Evolutionary conservation across 768 basidiomycete species (phyloP).

Genomic region (Pulveroboletus frians): DNA sequence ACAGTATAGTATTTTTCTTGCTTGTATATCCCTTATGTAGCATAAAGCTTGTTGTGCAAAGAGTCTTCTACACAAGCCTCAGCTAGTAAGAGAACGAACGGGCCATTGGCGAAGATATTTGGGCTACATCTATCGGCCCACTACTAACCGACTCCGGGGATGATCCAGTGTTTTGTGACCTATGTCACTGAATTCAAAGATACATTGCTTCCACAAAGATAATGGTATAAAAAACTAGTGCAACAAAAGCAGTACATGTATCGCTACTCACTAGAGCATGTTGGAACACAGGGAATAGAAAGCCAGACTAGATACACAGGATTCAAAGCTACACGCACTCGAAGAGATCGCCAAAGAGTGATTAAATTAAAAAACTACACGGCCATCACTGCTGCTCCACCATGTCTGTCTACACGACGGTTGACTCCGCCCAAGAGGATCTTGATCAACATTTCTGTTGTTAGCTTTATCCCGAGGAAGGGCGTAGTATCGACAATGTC

Average conservation of each 20-base stretch:
- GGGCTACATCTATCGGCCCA: background rate
- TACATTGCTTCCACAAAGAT: too few relatives aligned
- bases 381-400: conserved; percentile 23
- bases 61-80: too few relatives aligned
- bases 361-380: background rate
- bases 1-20: background rate
- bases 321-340: background rate
- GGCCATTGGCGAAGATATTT: background rate
- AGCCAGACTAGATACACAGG: background rate
- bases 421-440: conserved; percentile 65
- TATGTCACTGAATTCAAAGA: too few relatives aligned
- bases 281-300: background rate
- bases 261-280: background rate
- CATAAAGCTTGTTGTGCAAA: too few relatives aligned
- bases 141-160: background rate
- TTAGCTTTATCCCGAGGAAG: conserved; percentile 41
- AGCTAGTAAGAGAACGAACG: too few relatives aligned
- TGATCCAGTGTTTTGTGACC: too few relatives aligned
- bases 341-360: background rate
- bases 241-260: background rate
- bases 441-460: conserved; percentile 50
- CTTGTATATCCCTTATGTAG: too few relatives aligned
- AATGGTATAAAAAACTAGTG: background rate
- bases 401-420: conserved; percentile 41
- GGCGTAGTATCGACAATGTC: conserved; percentile 73